These are phyloP conservation scores for Termitomyces sp. DNA, from an alignment of 768 basidiomycete species.

Conservation along the genomic window DNA sequence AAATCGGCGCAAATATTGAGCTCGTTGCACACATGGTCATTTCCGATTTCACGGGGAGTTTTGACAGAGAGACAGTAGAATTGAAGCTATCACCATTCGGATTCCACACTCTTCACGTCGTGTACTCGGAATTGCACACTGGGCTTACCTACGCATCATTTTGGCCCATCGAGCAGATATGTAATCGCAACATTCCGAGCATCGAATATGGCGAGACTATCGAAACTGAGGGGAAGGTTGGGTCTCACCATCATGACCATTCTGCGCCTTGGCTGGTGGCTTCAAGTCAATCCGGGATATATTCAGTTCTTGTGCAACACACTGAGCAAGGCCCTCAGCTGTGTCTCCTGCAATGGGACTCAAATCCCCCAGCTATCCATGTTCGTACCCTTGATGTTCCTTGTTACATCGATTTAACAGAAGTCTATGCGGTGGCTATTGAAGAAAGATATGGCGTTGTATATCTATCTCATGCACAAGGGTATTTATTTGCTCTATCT, in stretches of 20 bases:
- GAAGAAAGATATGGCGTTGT: conserved; percentile 17
- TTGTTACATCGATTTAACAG: conserved; percentile 8
- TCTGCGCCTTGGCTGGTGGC: conserved; percentile 1
- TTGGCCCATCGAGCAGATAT: neutral
- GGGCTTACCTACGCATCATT: neutral
- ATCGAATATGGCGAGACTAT: neutral
- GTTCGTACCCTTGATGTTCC: conserved; percentile 9
- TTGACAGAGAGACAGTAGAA: neutral
- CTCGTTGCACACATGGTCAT: neutral
- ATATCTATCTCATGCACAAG: conserved; percentile 14
- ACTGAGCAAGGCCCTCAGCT: neutral
- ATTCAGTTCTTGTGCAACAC: conserved; percentile 2
- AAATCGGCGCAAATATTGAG: neutral
- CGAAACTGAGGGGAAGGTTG: neutral
- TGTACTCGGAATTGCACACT: neutral
- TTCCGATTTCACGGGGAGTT: neutral
- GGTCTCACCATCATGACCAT: neutral
- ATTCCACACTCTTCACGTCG: neutral
- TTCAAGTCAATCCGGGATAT: conserved; percentile 10
- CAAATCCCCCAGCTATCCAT: neutral
- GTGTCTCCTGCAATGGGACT: conserved; percentile 6
- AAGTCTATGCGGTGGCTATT: conserved; percentile 11
- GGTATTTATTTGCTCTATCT: conserved; percentile 14
- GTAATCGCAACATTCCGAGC: no score
- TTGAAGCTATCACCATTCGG: neutral